Conservation (phyloP, 177 flowering plant genomes). For the Tripterygium wilfordii region DNA sequence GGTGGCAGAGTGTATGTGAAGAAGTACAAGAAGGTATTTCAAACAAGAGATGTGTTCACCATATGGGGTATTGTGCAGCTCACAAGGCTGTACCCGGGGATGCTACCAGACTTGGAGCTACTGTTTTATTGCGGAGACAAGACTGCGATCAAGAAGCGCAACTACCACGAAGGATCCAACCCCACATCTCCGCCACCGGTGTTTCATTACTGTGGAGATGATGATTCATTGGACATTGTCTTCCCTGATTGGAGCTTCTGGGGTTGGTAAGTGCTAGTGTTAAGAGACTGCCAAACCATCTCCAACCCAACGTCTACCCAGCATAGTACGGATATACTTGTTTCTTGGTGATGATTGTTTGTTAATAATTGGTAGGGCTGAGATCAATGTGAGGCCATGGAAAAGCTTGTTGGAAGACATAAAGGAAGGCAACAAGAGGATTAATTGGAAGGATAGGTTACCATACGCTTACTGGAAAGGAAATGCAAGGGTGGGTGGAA, state of each 20-base stretch:
- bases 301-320: too few species aligned
- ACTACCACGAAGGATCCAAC: background rate
- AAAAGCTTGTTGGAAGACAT: slow-evolving; percentile 13
- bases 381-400: slow-evolving; percentile 41
- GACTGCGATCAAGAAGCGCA: slow-evolving; percentile 15
- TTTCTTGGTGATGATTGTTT: too few species aligned
- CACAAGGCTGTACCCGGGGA: slow-evolving; percentile 35
- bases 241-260: slow-evolving; percentile 62
- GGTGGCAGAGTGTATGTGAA: slow-evolving; percentile 28
- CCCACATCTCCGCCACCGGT: slow-evolving; percentile 27
- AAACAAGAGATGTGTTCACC: slow-evolving; percentile 43
- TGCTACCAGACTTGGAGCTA: slow-evolving; percentile 39
- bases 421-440: slow-evolving; percentile 22
- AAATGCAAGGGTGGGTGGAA: slow-evolving; percentile 10
- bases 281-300: too few species aligned
- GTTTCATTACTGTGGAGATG: slow-evolving; percentile 39
- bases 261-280: slow-evolving; percentile 66
- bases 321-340: too few species aligned
- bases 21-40: slow-evolving; percentile 18
- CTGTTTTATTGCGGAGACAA: slow-evolving; percentile 38
- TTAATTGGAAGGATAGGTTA: slow-evolving; percentile 31
- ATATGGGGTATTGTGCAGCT: slow-evolving; percentile 53
- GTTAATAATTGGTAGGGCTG: slow-evolving; percentile 29
- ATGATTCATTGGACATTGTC: slow-evolving; percentile 23
- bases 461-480: slow-evolving; percentile 51